These are phyloP conservation scores for Hortiboletus campestris DNA, from an alignment of 768 basidiomycete species.

Conservation along the genomic window DNA sequence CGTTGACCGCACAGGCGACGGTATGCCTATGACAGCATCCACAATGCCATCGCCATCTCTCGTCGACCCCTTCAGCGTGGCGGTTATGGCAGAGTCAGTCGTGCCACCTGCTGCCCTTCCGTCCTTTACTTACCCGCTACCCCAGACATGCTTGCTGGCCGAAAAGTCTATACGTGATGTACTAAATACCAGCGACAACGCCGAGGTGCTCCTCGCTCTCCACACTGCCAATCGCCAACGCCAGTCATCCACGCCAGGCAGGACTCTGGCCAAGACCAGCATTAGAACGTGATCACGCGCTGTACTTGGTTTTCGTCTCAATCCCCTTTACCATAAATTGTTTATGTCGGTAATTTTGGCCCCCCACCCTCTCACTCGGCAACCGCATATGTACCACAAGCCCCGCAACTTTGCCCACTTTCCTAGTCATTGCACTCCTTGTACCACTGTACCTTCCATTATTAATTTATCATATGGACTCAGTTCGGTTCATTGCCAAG, in stretches of 20 bases:
- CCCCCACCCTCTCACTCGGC: not conserved
- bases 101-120: too few species aligned
- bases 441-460: conserved; percentile 24
- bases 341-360: conserved; percentile 2
- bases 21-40: conserved; percentile 78
- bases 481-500: not conserved
- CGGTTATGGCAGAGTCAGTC: conserved; percentile 53
- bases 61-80: conserved; percentile 58
- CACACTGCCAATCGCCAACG: conserved; percentile 39
- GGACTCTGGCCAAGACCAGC: conserved; percentile 8
- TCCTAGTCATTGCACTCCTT: conserved; percentile 9
- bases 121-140: not conserved
- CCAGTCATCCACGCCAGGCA: conserved; percentile 17
- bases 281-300: conserved; percentile 26
- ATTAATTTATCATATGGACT: conserved; percentile 23
- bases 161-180: conserved; percentile 70
- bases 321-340: conserved; percentile 1
- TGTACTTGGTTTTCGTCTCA: not conserved
- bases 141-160: conserved; percentile 66
- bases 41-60: conserved; percentile 73
- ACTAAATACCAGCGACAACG: conserved; percentile 68
- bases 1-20: conserved; percentile 47
- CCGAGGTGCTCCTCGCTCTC: conserved; percentile 59
- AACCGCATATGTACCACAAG: conserved; percentile 28
- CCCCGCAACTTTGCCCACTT: conserved; percentile 12